Base-by-base conservation (phyloP, 495 filamentous ascomycete genomes). In the Xylaria palmicola region DNA sequence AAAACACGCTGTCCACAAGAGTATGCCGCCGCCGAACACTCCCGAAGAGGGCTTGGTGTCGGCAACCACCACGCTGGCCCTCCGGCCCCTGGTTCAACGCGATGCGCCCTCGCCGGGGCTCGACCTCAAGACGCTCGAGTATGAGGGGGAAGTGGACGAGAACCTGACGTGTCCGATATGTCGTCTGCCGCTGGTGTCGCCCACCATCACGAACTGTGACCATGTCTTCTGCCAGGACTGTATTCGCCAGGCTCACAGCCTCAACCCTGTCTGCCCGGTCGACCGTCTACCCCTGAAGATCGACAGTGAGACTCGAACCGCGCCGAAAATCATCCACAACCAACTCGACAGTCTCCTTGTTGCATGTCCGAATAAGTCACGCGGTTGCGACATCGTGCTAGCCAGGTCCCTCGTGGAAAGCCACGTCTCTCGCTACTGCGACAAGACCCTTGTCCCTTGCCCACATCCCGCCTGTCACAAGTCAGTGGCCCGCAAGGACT, bases 91-190 rank as follows among this genome's bases (percentile, higher is more conserved):
- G 3, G 40, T 65, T 22, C 27, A 41, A 39, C 34, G 56, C 32
- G 62, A 66, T 4, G 20, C 56, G 55, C 8, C 59, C 9, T 6
- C 30, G 13, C 32, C 59, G 10, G 7, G 44, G 24, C 32, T 84
- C 26, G 90, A 96, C 68, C 77, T 91, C 53, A 83, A 88, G 58
- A 69, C 78, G 19, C 79, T 96, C 58, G 89, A 91, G 36, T 91
- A 93, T 72, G 78, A 87, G 52, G 80, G 78, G 20, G 68, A 75
- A 30, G 83, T 88, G 60, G 91, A 95, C 72, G 83, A 87, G 61
- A 90, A 92, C 62, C 82, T 95, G 17, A 83, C 91, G 73, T 96
- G 91, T 63, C 83, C 90, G 8, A 92, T 96, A 56, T 96, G 91
- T 70, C 88, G 86, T 62, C 86, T 85, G 27, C 84, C 91, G 12